These are phyloP conservation scores for Annona cherimola DNA, from an alignment of 164 flowering plant genomes.

Conservation along the genomic window DNA sequence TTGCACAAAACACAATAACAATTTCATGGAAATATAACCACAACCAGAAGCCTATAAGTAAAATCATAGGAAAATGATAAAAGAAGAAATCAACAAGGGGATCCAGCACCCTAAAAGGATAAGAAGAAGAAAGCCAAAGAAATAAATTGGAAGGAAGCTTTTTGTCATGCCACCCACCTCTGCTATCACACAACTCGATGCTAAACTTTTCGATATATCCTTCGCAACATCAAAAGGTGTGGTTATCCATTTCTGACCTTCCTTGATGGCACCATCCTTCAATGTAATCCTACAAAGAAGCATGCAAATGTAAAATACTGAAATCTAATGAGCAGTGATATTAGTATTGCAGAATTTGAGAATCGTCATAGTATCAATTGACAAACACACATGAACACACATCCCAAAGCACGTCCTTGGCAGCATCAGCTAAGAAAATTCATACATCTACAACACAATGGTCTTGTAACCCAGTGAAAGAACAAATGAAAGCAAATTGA, in stretches of 20 bases:
- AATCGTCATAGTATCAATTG: background rate
- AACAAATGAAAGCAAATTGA: too few relatives aligned
- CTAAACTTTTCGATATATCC: conserved; percentile 66
- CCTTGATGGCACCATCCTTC: conserved; percentile 78
- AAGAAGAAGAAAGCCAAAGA: background rate
- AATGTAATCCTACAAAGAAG: conserved; percentile 51
- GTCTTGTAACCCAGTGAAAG: too few relatives aligned
- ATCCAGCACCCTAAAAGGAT: background rate
- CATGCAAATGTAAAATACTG: background rate
- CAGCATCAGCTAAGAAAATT: background rate
- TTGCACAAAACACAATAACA: too few relatives aligned
- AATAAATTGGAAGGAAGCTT: background rate
- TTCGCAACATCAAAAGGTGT: conserved; percentile 68
- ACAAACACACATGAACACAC: background rate
- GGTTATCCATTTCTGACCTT: conserved; percentile 76
- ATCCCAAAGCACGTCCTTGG: background rate
- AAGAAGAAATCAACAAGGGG: background rate
- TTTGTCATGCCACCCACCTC: conserved; percentile 10
- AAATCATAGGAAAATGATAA: background rate
- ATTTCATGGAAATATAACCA: too few relatives aligned
- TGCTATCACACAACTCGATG: conserved; percentile 64
- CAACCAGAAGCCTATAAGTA: background rate
- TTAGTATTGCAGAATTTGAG: background rate
- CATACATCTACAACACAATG: too few relatives aligned
- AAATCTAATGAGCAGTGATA: background rate